A percentile compares a stretch with the other conserved stretches of the same genome.
These are phyloP conservation scores for Entomortierella lignicola DNA, from an alignment of 192 early-diverging fungal genomes.

Conservation along the genomic window DNA sequence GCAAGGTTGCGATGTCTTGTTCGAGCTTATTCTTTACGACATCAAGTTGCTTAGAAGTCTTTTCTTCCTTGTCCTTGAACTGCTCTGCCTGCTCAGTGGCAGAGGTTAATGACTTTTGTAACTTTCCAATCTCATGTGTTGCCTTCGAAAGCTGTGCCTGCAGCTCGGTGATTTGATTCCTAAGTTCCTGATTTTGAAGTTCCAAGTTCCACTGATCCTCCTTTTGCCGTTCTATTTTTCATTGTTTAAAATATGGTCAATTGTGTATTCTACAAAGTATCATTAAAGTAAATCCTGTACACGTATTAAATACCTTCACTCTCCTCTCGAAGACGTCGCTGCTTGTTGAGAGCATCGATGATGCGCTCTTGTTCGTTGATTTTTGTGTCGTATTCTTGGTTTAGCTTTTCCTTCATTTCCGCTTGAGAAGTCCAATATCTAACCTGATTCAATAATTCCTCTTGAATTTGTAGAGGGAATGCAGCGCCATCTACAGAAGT, in stretches of 20 bases:
- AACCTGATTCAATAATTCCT: constrained; percentile 49
- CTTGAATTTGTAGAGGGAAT: constrained; percentile 49
- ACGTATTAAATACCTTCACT: constrained; percentile 57
- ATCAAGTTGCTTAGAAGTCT: constrained; percentile 50
- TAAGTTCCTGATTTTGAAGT: constrained; percentile 62
- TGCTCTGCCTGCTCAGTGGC: constrained; percentile 69
- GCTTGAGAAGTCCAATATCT: constrained; percentile 53
- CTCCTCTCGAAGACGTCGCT: constrained; percentile 64
- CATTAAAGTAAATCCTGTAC: not conserved
- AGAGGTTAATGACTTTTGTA: constrained; percentile 61
- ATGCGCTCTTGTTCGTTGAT: constrained; percentile 64
- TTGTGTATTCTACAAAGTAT: not conserved
- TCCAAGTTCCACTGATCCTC: constrained; percentile 69
- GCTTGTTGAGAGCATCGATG: constrained; percentile 60
- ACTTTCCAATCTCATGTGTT: constrained; percentile 65
- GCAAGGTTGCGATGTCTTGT: constrained; percentile 68
- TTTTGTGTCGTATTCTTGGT: constrained; percentile 61
- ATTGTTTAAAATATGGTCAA: not conserved
- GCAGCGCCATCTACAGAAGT: constrained; percentile 31
- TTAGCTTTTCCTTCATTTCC: constrained; percentile 47
- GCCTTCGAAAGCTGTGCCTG: constrained; percentile 58
- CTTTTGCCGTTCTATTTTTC: constrained; percentile 60
- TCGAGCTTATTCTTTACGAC: constrained; percentile 69
- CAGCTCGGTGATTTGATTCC: constrained; percentile 55
- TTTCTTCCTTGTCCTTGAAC: constrained; percentile 70